Conservation (phyloP, 2,329 filamentous ascomycete genomes). For the Cercospora beticola region DNA sequence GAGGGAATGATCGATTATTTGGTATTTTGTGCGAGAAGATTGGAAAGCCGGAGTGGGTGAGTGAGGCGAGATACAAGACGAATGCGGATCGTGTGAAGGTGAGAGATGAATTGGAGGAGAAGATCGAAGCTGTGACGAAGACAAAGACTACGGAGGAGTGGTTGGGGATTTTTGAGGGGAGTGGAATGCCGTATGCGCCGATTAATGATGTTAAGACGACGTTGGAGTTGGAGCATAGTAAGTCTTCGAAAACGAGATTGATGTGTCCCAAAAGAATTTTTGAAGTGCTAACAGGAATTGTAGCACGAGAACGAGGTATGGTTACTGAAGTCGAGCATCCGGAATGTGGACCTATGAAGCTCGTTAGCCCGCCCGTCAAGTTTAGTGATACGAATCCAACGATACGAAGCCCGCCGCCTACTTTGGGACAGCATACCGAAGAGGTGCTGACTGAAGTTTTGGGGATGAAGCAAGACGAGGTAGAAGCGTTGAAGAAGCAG, state of each 20-base stretch:
- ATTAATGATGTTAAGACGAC: conserved; percentile 90
- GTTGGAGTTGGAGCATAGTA: conserved; percentile 79
- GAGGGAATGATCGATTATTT: conserved; percentile 63
- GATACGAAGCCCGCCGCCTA: conserved; percentile 76
- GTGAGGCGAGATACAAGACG: conserved; percentile 57
- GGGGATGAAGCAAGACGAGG: conserved; percentile 58
- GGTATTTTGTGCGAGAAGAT: conserved; percentile 60
- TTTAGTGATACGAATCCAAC: conserved; percentile 79
- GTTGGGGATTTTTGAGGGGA: conserved; percentile 83
- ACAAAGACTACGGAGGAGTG: conserved; percentile 83
- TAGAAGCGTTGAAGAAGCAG: conserved; percentile 61
- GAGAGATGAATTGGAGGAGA: conserved; percentile 70
- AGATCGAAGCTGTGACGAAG: conserved; percentile 73
- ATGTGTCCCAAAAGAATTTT: too few species aligned
- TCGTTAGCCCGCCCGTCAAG: conserved; percentile 94
- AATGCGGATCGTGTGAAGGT: conserved; percentile 64
- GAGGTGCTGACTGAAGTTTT: conserved; percentile 68
- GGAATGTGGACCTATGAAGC: conserved; percentile 77
- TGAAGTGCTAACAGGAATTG: background rate
- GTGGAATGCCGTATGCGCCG: conserved; percentile 88
- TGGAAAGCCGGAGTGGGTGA: conserved; percentile 59
- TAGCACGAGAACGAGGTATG: conserved; percentile 76
- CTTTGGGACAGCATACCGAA: conserved; percentile 81
- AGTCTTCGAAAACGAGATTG: conserved; percentile 36
- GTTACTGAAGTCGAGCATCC: conserved; percentile 83